Evolutionary conservation across 78 protist species (phyloP).

Genomic region (Paratrimastix pyriformis): DNA sequence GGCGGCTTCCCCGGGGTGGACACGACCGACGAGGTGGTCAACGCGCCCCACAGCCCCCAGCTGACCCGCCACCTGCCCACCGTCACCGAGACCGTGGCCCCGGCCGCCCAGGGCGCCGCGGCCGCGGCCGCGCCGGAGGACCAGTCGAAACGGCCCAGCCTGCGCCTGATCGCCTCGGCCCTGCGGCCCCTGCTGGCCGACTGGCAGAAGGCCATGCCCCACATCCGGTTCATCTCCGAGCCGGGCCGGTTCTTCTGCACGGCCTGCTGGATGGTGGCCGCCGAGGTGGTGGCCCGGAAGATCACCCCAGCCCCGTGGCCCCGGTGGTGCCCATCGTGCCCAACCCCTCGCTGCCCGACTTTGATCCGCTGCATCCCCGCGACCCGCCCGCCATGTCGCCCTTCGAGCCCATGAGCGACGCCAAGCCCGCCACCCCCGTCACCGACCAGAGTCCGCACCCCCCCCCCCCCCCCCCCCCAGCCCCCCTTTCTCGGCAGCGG

Average conservation of each 20-base stretch:
- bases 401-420: no score
- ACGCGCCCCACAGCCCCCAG: constrained; percentile 34
- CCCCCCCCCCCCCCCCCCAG: no score
- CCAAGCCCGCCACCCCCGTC: neutral
- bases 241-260: constrained; percentile 86
- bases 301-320: no score
- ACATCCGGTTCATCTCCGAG: constrained; percentile 83
- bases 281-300: constrained; percentile 53
- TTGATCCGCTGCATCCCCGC: neutral
- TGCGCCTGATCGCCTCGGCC: no score
- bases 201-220: no score
- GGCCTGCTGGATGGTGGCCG: constrained; percentile 56
- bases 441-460: neutral
- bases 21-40: constrained; percentile 37
- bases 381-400: no score
- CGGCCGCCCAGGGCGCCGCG: no score
- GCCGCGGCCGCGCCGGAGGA: no score
- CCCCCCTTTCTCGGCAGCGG: neutral
- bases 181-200: no score
- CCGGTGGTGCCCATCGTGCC: no score
- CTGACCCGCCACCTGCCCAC: constrained; percentile 63
- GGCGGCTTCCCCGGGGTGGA: constrained; percentile 91
- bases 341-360: neutral
- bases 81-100: no score
- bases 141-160: no score